phyloP scores from a whole-genome alignment of 441 rosid species.

The Hura crepitans region DNA sequence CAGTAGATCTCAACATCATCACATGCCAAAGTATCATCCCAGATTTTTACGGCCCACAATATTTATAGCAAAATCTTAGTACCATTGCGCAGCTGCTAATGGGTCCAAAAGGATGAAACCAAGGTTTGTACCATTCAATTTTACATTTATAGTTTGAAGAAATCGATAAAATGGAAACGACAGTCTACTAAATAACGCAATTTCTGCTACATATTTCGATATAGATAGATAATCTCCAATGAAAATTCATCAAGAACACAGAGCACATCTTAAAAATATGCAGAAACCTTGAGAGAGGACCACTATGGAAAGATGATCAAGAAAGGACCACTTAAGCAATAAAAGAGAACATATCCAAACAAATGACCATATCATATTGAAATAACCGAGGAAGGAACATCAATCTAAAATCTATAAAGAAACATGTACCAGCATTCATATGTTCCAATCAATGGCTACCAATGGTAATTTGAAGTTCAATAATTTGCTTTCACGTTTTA shows the following conservation, averaged over 20 bases:
- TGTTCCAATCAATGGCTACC: not conserved
- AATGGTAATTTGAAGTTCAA: not conserved
- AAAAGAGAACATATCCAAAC: conserved; percentile 19
- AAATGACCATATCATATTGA: conserved; percentile 25
- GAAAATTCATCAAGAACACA: conserved; percentile 17
- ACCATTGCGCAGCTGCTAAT: conserved; percentile 7
- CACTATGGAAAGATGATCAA: conserved; percentile 21
- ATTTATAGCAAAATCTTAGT: not conserved
- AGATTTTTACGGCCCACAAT: not conserved
- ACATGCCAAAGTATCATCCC: not conserved
- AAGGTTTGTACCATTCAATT: conserved; percentile 11
- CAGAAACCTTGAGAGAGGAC: conserved; percentile 25
- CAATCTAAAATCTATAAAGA: conserved; percentile 9
- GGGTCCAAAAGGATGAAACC: conserved; percentile 6
- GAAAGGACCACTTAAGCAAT: conserved; percentile 37
- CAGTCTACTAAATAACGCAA: not conserved
- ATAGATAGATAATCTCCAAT: conserved; percentile 13
- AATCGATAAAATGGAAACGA: not conserved
- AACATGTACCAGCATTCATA: conserved; percentile 3
- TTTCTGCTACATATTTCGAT: conserved; percentile 15
- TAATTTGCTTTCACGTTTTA: not conserved
- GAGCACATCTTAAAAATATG: conserved; percentile 18
- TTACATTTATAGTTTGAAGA: not conserved
- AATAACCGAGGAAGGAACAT: conserved; percentile 30
- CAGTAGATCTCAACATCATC: not conserved